Evolutionary conservation across 1,284 basidiomycete species (phyloP), one percentile per base, ranked within the genome.

Genomic region (Ceratorhiza oryzae-sativae): DNA sequence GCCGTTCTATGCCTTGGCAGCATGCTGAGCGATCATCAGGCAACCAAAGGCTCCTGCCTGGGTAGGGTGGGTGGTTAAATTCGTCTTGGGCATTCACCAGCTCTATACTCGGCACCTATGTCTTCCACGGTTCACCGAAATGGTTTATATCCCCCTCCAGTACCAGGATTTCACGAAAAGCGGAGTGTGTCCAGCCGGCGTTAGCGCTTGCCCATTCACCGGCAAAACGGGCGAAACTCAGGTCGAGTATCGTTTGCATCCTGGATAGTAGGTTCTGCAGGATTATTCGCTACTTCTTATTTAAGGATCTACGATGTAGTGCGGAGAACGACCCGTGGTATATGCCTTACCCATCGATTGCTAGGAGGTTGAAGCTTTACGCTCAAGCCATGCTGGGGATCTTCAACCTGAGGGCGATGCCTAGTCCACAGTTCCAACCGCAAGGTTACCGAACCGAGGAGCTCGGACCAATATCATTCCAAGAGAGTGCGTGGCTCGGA

Each of bases 361-460:
- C 20, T 27, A 10, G 10, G 8, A 49, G 32, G 32, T 4, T 67
- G 13, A 41, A 30, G 23, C n/a, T 32, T 1, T 10, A 25, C 13
- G 25, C 51, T 6, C 41, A 55, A 20, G 36, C 49, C 6, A n/a
- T 20, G 2, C 5, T 67, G 8, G 63, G 63, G 15, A n/a, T 67
- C 18, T 45, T 4, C 36, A 67, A 67, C 23, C 30, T 36, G 32
- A 67, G 39, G 20, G 63, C 63, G 36, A 55, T 42, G 9, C 63
- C 48, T 55, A 48, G 18, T 13, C 63, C 63, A 15, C 48, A 45
- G 34, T 67, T 67, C 36, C 30, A 41, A 20, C 51, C 63, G 2
- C 41, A 67, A 39, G 63, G 63, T 2, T 67, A n/a, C 30, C 49
- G 63, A 20, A 67, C 63, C n/a, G 63, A 67, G 25, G 63, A 67